Evolutionary conservation across 495 filamentous ascomycete genomes (phyloP), one percentile per base, ranked within the genome.

Genomic region (Podospora appendiculata): DNA sequence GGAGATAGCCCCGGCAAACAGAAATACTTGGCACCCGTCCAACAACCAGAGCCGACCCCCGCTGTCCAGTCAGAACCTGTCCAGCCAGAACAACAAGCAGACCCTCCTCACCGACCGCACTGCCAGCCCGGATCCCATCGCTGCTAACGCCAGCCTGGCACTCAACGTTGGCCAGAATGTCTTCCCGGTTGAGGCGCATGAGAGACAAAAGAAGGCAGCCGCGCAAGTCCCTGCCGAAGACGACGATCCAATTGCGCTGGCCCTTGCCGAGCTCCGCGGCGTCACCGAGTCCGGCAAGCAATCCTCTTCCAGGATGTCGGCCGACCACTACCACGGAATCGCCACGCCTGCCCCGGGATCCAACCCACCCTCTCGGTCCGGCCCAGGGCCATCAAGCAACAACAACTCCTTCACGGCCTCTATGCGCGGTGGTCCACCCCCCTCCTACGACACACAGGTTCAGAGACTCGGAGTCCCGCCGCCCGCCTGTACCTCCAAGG

Each of bases 141-240:
- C 96, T 65, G 91, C 94, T 35, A 81, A 91, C 38, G 88, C 94
- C 43, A 95, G 87, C 67, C 84, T 96, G 62, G 92, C 95, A 44
- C 77, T 99, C n/a, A 96, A 96, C 65, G 81, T 99, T 14, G 94
- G 94, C 8, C 86, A 89, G 60, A 99, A 97, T 58, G 90, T 97
- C 19, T 97, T 99, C 69, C 85, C 95, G 59, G 91, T 99, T 8
- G 87, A 88, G n/a, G 87, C 87, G 6, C 87, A 90, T 0, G 89
- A 92, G 50, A 66, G 63, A 9, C 67, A 66, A 41, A 69, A 62
- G 39, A 60, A 70, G 11, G 58, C 64, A 35, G 62, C 65, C 3
- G 59, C 59, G 33, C 47, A 71, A 3, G 62, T 61, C 2, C 63
- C 62, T 14, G 50, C 74, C 2, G 69, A 75, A 25, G 76, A 80